phyloP scores from a whole-genome alignment of 2,329 filamentous ascomycete genomes.

The Thelonectria discophora region DNA sequence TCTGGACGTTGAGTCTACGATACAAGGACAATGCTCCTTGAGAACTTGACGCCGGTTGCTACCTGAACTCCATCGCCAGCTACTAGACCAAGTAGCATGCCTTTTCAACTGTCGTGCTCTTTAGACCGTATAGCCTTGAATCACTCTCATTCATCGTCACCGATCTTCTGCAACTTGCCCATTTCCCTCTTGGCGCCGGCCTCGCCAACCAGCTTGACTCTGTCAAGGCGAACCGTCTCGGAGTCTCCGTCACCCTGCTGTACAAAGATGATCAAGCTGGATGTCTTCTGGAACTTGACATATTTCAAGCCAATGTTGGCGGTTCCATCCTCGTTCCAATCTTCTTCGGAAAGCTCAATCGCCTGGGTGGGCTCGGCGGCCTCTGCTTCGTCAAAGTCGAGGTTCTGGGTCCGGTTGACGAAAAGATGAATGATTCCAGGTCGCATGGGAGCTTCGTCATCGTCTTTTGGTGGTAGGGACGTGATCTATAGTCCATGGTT shows the following conservation, averaged over 20 bases:
- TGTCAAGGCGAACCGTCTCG: slow-evolving; percentile 86
- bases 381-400: slow-evolving; percentile 95
- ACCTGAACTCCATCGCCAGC: slow-evolving; percentile 35
- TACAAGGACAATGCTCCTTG: background rate
- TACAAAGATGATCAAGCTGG: slow-evolving; percentile 86
- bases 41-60: slow-evolving; percentile 22
- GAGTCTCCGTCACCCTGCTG: slow-evolving; percentile 83
- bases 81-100: slow-evolving; percentile 17
- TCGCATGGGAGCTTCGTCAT: slow-evolving; percentile 80
- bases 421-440: slow-evolving; percentile 87
- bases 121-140: slow-evolving; percentile 4
- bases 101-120: slow-evolving; percentile 7
- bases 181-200: slow-evolving; percentile 90
- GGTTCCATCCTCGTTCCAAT: slow-evolving; percentile 85
- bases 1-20: background rate
- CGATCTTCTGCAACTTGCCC: slow-evolving; percentile 96
- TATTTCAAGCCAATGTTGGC: slow-evolving; percentile 80
- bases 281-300: slow-evolving; percentile 97
- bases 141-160: slow-evolving; percentile 68
- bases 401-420: slow-evolving; percentile 86
- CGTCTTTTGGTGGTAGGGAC: slow-evolving; percentile 74
- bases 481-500: slow-evolving; percentile 72
- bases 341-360: slow-evolving; percentile 75
- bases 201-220: slow-evolving; percentile 84
- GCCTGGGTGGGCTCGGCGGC: slow-evolving; percentile 83